Percentiles rank a stretch among this genome's conserved stretches.
Conservation (phyloP, 768 basidiomycete genomes). For the Phylloporus arenicola region DNA sequence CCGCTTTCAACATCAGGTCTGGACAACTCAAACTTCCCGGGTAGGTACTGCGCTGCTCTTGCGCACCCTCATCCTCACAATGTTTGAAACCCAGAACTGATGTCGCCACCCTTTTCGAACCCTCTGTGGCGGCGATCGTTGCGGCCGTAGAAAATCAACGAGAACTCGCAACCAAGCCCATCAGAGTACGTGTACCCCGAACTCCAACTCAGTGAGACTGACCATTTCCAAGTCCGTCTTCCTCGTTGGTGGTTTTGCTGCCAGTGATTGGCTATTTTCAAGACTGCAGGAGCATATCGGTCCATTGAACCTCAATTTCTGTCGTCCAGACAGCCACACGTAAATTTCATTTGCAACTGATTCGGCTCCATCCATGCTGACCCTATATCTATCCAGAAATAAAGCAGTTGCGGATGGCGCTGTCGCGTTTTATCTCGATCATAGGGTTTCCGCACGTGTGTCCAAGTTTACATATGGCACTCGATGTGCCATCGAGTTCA, state of each 20-base stretch:
- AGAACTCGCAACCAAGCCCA: slow-evolving; percentile 14
- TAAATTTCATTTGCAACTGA: slow-evolving; percentile 19
- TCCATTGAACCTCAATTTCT: slow-evolving; percentile 35
- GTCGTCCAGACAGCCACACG: slow-evolving; percentile 51
- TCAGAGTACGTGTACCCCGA: slow-evolving; percentile 17
- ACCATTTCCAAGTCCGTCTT: slow-evolving; percentile 31
- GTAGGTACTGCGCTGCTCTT: slow-evolving; percentile 11
- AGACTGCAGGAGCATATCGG: slow-evolving; percentile 30
- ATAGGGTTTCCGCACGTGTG: slow-evolving; percentile 35
- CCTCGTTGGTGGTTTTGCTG: slow-evolving; percentile 43
- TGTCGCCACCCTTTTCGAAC: slow-evolving; percentile 29
- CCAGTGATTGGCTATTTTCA: slow-evolving; percentile 39
- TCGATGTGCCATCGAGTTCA: slow-evolving; percentile 26
- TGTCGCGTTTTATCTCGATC: slow-evolving; percentile 40
- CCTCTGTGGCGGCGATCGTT: slow-evolving; percentile 19
- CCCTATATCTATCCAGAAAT: slow-evolving; percentile 27
- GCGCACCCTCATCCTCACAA: background rate
- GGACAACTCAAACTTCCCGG: slow-evolving; percentile 43
- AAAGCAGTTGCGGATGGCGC: slow-evolving; percentile 46
- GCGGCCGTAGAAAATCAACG: slow-evolving; percentile 23
- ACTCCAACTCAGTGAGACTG: background rate
- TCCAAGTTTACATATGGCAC: slow-evolving; percentile 38
- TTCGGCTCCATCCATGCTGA: background rate
- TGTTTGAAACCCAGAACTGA: slow-evolving; percentile 17
- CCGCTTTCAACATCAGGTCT: slow-evolving; percentile 35